Evolutionary conservation across 768 basidiomycete genomes (phyloP), one percentile per base, ranked within the genome.

Genomic region (Naganishia kalamii): DNA sequence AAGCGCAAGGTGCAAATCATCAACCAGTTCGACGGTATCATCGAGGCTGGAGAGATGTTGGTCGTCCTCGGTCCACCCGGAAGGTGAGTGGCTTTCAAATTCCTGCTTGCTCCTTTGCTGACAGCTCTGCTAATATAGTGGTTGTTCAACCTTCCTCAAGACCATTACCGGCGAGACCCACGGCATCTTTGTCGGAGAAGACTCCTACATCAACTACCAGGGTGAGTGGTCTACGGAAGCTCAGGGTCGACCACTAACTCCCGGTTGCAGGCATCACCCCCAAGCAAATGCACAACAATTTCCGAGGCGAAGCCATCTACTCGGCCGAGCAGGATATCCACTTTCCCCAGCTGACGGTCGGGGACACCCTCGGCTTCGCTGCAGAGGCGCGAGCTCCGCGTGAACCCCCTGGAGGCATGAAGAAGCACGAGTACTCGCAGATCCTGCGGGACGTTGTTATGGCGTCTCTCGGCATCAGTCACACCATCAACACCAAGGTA

Each of bases 11-110:
- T 75, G 13, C 71, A 79, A 68, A 87, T 89, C 50, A 78, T 90
- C 37, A 79, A 81, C 21, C 82, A 80, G 15, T 85, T 89, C 65
- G 84, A 86, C 43, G 88, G 87, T 10, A 80, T 84, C 1, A 81
- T 88, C 13, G 81, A 83, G 4, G 83, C 86, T 0, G 87, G 87
- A 17, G 87, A 89, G 78, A 88, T 90, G 90, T 87, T 89, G 72
- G 83, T 82, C 59, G 80, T 81, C 2, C 78, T 79, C 17, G 75
- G 80, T 44, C 79, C 80, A 60, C 80, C 81, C 4, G 80, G 81
- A 72, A 71, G 70, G 75, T 74, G 59, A 65, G 74, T 70, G 25
- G 13, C 29, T 27, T 1, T 49, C n/a, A 29, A 32, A 25, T 32
- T 35, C n/a, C n/a, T 12, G 11, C 37, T 51, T 4, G 15, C 19